Evolutionary conservation across 768 basidiomycete genomes (phyloP).

Genomic region (Dendrothele bispora): DNA sequence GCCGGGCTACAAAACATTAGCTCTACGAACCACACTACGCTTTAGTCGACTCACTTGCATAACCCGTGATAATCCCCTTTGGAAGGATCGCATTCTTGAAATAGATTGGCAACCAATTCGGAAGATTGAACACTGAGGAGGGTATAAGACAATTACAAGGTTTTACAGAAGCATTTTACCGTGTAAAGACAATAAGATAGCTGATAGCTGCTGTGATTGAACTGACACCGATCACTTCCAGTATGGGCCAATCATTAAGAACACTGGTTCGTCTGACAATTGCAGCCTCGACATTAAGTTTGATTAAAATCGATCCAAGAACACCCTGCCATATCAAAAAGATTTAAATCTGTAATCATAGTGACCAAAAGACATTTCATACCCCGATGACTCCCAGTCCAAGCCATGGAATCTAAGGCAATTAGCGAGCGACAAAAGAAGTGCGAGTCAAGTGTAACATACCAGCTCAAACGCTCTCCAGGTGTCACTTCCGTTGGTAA

Average conservation of each 20-base stretch:
- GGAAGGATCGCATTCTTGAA: conserved; percentile 75
- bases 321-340: conserved; percentile 49
- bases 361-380: conserved; percentile 2
- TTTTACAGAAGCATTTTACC: conserved; percentile 36
- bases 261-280: conserved; percentile 58
- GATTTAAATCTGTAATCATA: conserved; percentile 5
- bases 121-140: conserved; percentile 63
- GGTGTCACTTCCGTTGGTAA: conserved; percentile 55
- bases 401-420: conserved; percentile 68
- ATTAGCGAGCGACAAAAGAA: conserved; percentile 1
- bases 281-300: conserved; percentile 63
- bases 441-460: conserved; percentile 12
- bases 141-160: neutral
- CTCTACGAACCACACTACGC: neutral
- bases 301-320: conserved; percentile 64
- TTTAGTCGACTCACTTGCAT: conserved; percentile 62
- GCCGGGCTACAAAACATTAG: conserved; percentile 44
- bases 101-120: conserved; percentile 80
- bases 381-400: conserved; percentile 63
- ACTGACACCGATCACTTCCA: conserved; percentile 62
- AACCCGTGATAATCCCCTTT: conserved; percentile 72
- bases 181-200: conserved; percentile 70
- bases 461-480: conserved; percentile 79
- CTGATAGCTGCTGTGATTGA: conserved; percentile 71
- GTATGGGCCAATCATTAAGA: conserved; percentile 58